Percentiles rank a stretch among this genome's conserved stretches.
Evolutionary conservation across 2,329 filamentous ascomycete species (phyloP).

Genomic region (Cercospora sesami): DNA sequence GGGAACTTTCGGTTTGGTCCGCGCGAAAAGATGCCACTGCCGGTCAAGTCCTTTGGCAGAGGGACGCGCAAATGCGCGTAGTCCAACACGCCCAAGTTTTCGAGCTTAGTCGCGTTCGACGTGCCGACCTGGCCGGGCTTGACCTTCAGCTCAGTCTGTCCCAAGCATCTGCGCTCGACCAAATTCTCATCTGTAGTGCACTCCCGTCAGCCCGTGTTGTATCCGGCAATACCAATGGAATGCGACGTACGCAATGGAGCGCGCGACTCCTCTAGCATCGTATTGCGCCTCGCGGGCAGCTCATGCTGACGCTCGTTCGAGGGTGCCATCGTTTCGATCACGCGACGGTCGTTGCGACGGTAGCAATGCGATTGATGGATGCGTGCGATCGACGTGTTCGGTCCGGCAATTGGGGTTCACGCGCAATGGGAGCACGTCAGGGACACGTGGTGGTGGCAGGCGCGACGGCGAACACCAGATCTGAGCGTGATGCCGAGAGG

Average conservation of each 20-base stretch:
- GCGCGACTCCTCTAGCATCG: slow-evolving; percentile 62
- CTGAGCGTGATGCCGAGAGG: neutral
- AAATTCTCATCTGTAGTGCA: slow-evolving; percentile 54
- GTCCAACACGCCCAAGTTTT: slow-evolving; percentile 81
- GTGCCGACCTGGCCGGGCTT: slow-evolving; percentile 74
- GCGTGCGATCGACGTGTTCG: slow-evolving; percentile 9
- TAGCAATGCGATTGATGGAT: slow-evolving; percentile 3
- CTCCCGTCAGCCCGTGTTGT: slow-evolving; percentile 19
- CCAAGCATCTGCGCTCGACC: slow-evolving; percentile 79
- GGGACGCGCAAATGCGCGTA: slow-evolving; percentile 94
- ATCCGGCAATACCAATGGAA: neutral
- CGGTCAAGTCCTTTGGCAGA: slow-evolving; percentile 81
- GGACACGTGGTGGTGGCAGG: neutral
- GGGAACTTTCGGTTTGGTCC: slow-evolving; percentile 63
- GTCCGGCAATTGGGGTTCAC: neutral
- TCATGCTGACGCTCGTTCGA: slow-evolving; percentile 13
- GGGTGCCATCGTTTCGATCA: slow-evolving; percentile 6
- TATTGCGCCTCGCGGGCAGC: slow-evolving; percentile 65
- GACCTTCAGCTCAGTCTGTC: slow-evolving; percentile 85
- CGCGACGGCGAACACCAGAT: neutral
- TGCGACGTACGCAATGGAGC: slow-evolving; percentile 62
- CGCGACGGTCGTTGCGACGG: neutral
- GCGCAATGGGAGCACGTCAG: slow-evolving; percentile 2
- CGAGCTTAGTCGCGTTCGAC: slow-evolving; percentile 68
- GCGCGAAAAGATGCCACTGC: slow-evolving; percentile 87